Conservation (phyloP, 208 protist species). For the Phytomonas francai region DNA sequence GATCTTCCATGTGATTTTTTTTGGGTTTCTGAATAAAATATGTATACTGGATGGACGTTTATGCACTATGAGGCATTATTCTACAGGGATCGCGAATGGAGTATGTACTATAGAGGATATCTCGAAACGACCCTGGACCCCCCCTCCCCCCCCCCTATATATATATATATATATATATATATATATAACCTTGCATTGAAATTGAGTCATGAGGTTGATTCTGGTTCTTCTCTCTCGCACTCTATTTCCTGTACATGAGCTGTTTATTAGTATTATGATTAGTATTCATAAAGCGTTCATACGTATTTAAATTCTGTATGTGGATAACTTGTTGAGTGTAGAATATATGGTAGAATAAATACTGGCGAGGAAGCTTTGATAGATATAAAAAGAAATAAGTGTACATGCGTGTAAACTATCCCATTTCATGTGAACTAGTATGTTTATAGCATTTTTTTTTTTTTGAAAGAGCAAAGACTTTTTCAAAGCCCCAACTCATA, state of each 20-base stretch:
- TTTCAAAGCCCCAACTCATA: neutral
- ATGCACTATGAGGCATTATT: neutral
- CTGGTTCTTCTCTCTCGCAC: too few relatives aligned
- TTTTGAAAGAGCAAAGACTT: too few relatives aligned
- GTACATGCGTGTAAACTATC: neutral
- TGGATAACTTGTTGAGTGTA: too few relatives aligned
- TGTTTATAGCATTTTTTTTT: neutral
- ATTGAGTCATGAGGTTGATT: too few relatives aligned
- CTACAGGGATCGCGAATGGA: neutral
- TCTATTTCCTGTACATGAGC: too few relatives aligned
- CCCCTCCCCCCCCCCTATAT: too few relatives aligned
- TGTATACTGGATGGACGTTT: neutral
- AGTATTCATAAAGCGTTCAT: too few relatives aligned
- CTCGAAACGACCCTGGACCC: neutral
- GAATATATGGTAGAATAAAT: neutral
- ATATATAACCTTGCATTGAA: too few relatives aligned
- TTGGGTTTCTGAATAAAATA: neutral
- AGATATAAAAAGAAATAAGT: neutral
- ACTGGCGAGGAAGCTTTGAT: neutral
- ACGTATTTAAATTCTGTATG: too few relatives aligned
- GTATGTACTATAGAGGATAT: neutral
- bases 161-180: too few relatives aligned
- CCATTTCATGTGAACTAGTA: neutral
- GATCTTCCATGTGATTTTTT: neutral
- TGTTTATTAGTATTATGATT: too few relatives aligned